phyloP scores from a whole-genome alignment of 2,329 filamentous ascomycete species.

The Plenodomus lindquistii region DNA sequence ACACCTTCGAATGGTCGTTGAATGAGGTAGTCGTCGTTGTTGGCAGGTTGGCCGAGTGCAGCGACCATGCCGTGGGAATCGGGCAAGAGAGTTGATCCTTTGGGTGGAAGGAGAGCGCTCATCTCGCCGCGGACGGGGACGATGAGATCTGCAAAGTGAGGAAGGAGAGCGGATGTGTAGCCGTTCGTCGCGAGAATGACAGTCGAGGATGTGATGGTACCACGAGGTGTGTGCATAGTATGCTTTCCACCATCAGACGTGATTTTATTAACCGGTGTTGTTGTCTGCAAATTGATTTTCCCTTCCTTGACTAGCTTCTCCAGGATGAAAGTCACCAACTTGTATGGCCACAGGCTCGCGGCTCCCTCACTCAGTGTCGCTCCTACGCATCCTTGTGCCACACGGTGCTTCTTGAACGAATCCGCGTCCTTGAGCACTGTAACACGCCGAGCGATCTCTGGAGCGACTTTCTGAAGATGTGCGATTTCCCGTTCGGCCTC shows the following conservation, averaged over 20 bases:
- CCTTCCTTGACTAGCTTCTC: slow-evolving; percentile 58
- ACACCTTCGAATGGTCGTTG: slow-evolving; percentile 61
- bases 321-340: slow-evolving; percentile 74
- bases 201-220: slow-evolving; percentile 63
- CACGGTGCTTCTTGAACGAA: slow-evolving; percentile 57
- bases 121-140: slow-evolving; percentile 78
- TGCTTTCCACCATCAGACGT: slow-evolving; percentile 49
- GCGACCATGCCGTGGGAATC: slow-evolving; percentile 69
- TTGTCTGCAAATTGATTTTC: slow-evolving; percentile 73
- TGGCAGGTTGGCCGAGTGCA: slow-evolving; percentile 48
- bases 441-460: slow-evolving; percentile 58
- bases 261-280: slow-evolving; percentile 62
- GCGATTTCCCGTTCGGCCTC: slow-evolving; percentile 57
- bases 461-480: slow-evolving; percentile 55
- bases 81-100: slow-evolving; percentile 49
- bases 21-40: slow-evolving; percentile 72
- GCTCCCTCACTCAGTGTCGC: slow-evolving; percentile 68
- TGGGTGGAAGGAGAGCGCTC: slow-evolving; percentile 65
- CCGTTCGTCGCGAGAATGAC: slow-evolving; percentile 82
- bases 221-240: slow-evolving; percentile 69
- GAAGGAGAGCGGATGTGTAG: slow-evolving; percentile 77
- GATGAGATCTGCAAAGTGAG: slow-evolving; percentile 69
- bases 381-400: slow-evolving; percentile 56
- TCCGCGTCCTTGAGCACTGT: slow-evolving; percentile 46
- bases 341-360: slow-evolving; percentile 80